Conservation (phyloP, 2,329 filamentous ascomycete genomes). For the Colletotrichum somersetense region DNA sequence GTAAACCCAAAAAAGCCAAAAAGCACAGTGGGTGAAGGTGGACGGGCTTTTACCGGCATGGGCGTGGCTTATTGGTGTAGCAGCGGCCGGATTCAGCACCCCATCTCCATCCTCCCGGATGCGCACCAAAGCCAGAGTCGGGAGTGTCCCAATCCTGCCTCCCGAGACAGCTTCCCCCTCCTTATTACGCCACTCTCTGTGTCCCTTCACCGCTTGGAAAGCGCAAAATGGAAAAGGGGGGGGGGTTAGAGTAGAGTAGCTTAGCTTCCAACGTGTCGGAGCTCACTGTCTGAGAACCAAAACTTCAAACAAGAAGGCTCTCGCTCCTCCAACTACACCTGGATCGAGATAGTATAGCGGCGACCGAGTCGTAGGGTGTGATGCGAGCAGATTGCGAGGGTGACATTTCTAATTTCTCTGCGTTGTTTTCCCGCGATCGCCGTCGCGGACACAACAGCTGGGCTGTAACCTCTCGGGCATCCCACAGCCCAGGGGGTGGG, state of each 20-base stretch:
- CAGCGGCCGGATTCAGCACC: neutral
- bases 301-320: neutral
- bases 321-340: neutral
- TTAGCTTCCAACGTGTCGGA: constrained; percentile 14
- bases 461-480: neutral
- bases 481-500: neutral
- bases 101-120: neutral
- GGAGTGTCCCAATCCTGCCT: constrained; percentile 28
- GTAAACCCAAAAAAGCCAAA: neutral
- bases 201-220: constrained; percentile 1
- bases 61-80: constrained; percentile 2
- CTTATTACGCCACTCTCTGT: neutral
- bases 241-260: neutral
- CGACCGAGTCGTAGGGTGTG: neutral
- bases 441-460: neutral
- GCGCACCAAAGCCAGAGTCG: neutral
- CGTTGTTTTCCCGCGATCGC: neutral
- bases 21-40: neutral
- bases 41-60: neutral
- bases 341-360: neutral
- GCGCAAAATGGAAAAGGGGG: neutral
- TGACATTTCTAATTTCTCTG: neutral
- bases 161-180: constrained; percentile 17
- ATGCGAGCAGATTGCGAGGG: neutral
- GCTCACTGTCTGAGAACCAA: neutral